Evolutionary conservation across 2,329 filamentous ascomycete species (phyloP).

Genomic region (Epichloe bromicola): DNA sequence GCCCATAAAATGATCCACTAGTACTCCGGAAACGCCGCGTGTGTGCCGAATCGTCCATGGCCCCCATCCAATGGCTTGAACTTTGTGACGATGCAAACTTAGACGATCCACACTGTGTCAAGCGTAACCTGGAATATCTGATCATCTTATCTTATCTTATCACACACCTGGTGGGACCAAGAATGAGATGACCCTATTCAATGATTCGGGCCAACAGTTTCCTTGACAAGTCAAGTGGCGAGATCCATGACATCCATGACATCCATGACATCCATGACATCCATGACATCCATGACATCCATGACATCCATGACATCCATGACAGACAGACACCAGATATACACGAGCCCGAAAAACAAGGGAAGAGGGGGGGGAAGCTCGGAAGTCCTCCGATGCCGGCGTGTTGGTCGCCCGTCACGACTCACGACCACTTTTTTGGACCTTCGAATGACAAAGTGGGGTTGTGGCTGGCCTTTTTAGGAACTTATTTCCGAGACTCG

Average conservation of each 20-base stretch:
- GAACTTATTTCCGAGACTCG: neutral
- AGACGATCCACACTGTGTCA: neutral
- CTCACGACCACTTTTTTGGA: neutral
- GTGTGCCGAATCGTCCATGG: neutral
- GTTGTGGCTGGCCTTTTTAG: neutral
- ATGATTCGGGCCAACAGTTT: neutral
- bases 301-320: no score
- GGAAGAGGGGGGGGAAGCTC: fast-evolving
- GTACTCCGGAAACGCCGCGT: neutral
- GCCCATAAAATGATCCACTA: neutral
- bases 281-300: no score
- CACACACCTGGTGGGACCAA: neutral
- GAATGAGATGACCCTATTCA: neutral
- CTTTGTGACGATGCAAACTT: neutral
- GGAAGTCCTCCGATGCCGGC: neutral
- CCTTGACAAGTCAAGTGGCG: no score
- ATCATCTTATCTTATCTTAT: slow-evolving; percentile 2
- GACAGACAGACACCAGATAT: neutral
- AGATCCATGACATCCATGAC: no score
- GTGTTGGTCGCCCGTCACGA: neutral
- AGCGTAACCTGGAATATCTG: neutral
- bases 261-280: no score
- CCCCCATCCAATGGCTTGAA: neutral
- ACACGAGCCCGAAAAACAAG: neutral
- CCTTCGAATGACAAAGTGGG: neutral